A percentile compares a stretch with the other conserved stretches of the same genome.
These are phyloP conservation scores for Alloteropsis angusta DNA, from an alignment of 202 grass and related monocot species.

Conservation along the genomic window DNA sequence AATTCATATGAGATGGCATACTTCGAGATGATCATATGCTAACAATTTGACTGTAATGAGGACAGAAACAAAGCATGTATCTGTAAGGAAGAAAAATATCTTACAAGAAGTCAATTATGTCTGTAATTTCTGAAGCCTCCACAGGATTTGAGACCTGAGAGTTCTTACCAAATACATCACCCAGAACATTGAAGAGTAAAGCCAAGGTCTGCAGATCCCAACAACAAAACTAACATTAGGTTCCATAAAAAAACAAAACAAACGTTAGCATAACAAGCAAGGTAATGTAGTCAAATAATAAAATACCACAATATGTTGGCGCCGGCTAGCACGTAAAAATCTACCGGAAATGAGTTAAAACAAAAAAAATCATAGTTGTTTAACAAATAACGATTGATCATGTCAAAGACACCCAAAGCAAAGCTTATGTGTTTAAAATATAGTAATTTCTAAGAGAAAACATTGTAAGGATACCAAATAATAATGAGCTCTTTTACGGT, in stretches of 20 bases:
- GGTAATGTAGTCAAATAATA: neutral
- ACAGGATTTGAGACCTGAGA: constrained; percentile 59
- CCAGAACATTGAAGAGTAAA: constrained; percentile 81
- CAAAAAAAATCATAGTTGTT: neutral
- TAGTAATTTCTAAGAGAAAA: neutral
- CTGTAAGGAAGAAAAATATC: constrained; percentile 15
- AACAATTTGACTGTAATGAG: neutral
- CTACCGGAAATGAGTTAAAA: neutral
- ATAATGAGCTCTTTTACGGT: too few species aligned
- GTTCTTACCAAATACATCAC: constrained; percentile 90
- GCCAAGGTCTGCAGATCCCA: constrained; percentile 72
- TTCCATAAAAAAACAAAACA: too few species aligned
- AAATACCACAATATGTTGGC: neutral
- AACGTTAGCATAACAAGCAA: neutral
- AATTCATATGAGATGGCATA: neutral
- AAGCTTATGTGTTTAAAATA: neutral
- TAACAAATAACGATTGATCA: neutral
- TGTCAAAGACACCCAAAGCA: neutral
- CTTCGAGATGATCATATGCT: neutral
- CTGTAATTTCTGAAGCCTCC: constrained; percentile 75
- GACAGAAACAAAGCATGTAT: neutral
- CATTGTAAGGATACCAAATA: neutral
- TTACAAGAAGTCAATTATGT: constrained; percentile 98
- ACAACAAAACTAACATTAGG: constrained; percentile 9
- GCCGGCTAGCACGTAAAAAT: neutral